Conservation (phyloP, 495 filamentous ascomycete genomes). For the Annulohypoxylon stygium region DNA sequence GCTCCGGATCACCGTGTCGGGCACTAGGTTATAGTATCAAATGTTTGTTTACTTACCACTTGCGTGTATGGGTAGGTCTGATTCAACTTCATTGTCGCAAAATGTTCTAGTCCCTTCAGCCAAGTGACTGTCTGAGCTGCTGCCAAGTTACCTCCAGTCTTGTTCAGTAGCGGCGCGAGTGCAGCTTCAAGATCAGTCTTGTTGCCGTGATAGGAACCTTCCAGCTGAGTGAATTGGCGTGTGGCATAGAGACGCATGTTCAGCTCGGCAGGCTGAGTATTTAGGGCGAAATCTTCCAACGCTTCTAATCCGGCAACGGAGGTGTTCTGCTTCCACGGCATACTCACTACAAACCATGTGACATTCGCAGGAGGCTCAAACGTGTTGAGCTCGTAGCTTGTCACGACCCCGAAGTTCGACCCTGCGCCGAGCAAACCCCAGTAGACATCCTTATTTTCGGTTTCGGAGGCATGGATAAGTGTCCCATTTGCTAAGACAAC, state of each 20-base stretch:
- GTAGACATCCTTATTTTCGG: slow-evolving; percentile 58
- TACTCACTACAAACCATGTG: slow-evolving; percentile 55
- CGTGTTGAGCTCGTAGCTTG: slow-evolving; percentile 58
- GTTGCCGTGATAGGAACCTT: slow-evolving; percentile 59
- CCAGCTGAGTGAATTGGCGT: slow-evolving; percentile 55
- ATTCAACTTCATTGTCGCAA: slow-evolving; percentile 58
- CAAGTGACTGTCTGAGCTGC: slow-evolving; percentile 57
- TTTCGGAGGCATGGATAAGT: slow-evolving; percentile 56
- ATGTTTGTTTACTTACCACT: slow-evolving; percentile 48
- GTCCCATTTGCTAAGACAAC: slow-evolving; percentile 60
- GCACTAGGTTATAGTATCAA: background rate
- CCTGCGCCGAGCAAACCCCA: slow-evolving; percentile 62
- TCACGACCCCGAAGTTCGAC: slow-evolving; percentile 59
- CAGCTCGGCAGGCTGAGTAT: slow-evolving; percentile 59
- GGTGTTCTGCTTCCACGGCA: slow-evolving; percentile 56
- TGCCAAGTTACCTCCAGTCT: slow-evolving; percentile 49
- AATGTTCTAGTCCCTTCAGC: slow-evolving; percentile 58
- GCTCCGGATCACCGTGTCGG: slow-evolving; percentile 1
- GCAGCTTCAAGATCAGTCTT: slow-evolving; percentile 52
- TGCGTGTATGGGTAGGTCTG: slow-evolving; percentile 58
- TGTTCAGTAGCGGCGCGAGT: slow-evolving; percentile 54
- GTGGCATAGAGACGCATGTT: slow-evolving; percentile 61
- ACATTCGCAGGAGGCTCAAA: slow-evolving; percentile 58
- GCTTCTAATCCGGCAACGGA: slow-evolving; percentile 51
- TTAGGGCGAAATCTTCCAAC: slow-evolving; percentile 55